These are phyloP conservation scores for Agrocybe chaxingu DNA, from an alignment of 768 basidiomycete genomes.

Conservation along the genomic window DNA sequence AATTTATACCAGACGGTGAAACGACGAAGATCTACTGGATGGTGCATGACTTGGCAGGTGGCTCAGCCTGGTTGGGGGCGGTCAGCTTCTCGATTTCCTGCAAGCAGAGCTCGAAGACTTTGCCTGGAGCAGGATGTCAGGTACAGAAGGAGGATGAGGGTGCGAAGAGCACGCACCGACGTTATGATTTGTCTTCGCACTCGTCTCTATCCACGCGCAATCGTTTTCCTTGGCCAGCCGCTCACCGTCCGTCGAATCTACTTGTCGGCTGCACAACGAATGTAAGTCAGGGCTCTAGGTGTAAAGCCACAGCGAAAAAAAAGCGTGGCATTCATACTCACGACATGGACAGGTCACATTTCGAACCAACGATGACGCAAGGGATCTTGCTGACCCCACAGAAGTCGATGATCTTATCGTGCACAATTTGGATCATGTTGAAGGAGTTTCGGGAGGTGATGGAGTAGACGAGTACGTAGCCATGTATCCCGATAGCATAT, in stretches of 20 bases:
- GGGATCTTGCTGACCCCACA: constrained; percentile 85
- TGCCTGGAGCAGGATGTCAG: constrained; percentile 39
- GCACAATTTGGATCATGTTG: constrained; percentile 91
- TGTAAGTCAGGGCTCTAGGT: constrained; percentile 20
- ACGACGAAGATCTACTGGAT: constrained; percentile 32
- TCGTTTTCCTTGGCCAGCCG: constrained; percentile 68
- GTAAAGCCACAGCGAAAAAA: constrained; percentile 10
- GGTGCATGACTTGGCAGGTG: constrained; percentile 32
- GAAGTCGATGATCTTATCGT: constrained; percentile 95
- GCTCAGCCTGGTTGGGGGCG: constrained; percentile 46
- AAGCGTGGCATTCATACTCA: constrained; percentile 7
- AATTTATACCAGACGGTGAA: background rate
- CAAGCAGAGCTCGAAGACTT: constrained; percentile 82
- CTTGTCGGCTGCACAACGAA: constrained; percentile 54
- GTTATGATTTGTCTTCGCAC: constrained; percentile 83
- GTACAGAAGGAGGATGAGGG: background rate
- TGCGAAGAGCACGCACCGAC: constrained; percentile 60
- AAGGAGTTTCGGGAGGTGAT: constrained; percentile 88
- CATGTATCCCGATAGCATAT: constrained; percentile 96
- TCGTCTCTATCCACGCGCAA: constrained; percentile 85
- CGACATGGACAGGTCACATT: constrained; percentile 62
- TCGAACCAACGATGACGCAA: constrained; percentile 93
- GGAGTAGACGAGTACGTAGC: constrained; percentile 95
- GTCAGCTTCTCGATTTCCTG: constrained; percentile 77
- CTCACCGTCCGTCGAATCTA: constrained; percentile 70